These are phyloP conservation scores for Choricystis sp. DNA, from an alignment of 139 green algal genomes.

Conservation along the genomic window DNA sequence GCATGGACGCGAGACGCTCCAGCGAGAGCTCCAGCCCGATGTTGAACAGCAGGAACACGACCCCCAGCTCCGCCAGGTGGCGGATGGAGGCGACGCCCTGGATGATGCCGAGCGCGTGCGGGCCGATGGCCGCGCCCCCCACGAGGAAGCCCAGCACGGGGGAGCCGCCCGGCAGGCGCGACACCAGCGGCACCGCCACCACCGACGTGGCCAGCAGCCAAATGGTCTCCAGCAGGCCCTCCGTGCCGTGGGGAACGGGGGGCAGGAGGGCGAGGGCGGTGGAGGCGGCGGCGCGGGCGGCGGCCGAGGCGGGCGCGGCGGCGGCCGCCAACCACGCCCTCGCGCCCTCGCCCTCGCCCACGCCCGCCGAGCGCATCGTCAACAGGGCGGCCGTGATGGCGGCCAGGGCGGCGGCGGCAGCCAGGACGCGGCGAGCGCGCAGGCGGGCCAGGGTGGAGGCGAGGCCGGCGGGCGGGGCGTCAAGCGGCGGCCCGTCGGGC, in stretches of 20 bases:
- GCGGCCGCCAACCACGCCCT: constrained; percentile 4
- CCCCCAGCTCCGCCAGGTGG: constrained; percentile 86
- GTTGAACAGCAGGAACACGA: constrained; percentile 96
- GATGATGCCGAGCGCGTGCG: constrained; percentile 82
- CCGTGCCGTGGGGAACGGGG: constrained; percentile 38
- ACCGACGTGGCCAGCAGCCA: constrained; percentile 70
- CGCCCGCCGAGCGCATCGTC: constrained; percentile 6
- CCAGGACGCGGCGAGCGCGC: neutral
- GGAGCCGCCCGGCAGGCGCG: constrained; percentile 75
- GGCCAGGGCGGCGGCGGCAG: neutral
- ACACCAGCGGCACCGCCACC: constrained; percentile 70
- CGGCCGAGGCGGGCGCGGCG: constrained; percentile 2
- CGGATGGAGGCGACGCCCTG: constrained; percentile 57
- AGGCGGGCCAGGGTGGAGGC: neutral
- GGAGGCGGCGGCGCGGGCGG: constrained; percentile 5
- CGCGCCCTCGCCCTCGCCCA: constrained; percentile 11
- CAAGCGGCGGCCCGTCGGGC: neutral
- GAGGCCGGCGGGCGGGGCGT: neutral
- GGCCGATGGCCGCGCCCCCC: constrained; percentile 80
- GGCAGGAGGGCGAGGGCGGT: constrained; percentile 13
- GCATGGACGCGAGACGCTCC: constrained; percentile 85
- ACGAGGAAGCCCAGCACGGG: constrained; percentile 92
- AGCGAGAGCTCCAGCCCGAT: constrained; percentile 92
- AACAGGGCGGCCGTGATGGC: neutral
- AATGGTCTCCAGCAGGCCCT: constrained; percentile 69